Base-by-base conservation (phyloP, 169 alveolate genomes). In the Eimeria falciformis region DNA sequence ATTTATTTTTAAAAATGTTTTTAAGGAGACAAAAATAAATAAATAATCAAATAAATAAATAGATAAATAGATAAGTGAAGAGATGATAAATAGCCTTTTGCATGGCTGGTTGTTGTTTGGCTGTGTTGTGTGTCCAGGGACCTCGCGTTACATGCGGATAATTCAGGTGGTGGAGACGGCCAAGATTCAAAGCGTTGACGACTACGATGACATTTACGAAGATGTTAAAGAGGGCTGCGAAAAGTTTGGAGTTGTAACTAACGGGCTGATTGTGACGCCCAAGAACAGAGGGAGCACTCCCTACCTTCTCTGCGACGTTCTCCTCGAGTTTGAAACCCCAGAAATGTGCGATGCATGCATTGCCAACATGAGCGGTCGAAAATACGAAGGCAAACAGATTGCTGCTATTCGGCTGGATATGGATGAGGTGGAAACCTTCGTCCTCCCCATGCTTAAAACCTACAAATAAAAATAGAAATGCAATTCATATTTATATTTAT, bases 141-240 rank as follows among this genome's bases (percentile, higher is more conserved):
- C 94, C 23, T 62, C 91, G 9, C 79, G 87, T 4, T 78, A 23
- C 94, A 33, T 91, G 85, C 87, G 89, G 17, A 56, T 91, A 23
- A 25, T 79, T 17, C 91, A 91, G 37, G 78, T 91, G 17, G 85
- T 77, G 40, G 89, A 82, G 56, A 77, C 94, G 68, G 68, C 87
- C 55, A 65, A 73, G 7, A 37, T 91, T 37, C 12, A 55, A 50
- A 82, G 50, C 4, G 43, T 9, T 0, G 92, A 79, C 65, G 94
- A 91, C 65, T 91, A 62, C 62, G 82, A 82, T 11, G 94, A 91
- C 25, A n/a, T 91, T n/a, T 83, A 58, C 37, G 94, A 91, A 14
- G 94, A 91, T 46, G 92, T 91, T 37, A 69, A 46, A 73, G 82
- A 77, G 23, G 94, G 91, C 55, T 79, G 86, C 73, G 77, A 55